A percentile compares a stretch with the other conserved stretches of the same genome.
Evolutionary conservation across 2,329 filamentous ascomycete species (phyloP).

Genomic region (Coccinonectria pachysandricola): DNA sequence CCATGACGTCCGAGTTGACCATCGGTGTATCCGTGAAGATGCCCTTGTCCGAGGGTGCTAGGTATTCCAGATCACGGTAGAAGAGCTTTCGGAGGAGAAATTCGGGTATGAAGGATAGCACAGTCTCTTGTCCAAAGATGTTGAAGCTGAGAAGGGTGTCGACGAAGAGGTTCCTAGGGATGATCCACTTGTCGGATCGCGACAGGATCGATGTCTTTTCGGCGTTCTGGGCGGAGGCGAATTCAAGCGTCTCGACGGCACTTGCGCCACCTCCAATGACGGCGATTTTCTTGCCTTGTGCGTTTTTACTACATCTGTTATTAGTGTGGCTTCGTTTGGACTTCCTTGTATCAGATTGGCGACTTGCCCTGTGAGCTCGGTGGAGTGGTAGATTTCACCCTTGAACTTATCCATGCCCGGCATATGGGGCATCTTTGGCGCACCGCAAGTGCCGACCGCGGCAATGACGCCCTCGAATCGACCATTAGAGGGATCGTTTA

Average conservation of each 20-base stretch:
- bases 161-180: constrained; percentile 67
- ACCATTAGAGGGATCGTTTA: constrained; percentile 62
- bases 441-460: constrained; percentile 71
- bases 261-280: constrained; percentile 73
- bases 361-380: constrained; percentile 52
- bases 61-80: constrained; percentile 68
- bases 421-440: constrained; percentile 62
- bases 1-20: constrained; percentile 75
- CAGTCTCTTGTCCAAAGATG: constrained; percentile 67
- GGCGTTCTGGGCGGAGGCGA: constrained; percentile 57
- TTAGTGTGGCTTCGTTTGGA: fast-evolving
- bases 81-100: constrained; percentile 65
- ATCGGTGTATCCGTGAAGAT: constrained; percentile 80
- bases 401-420: constrained; percentile 62
- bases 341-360: fast-evolving
- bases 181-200: constrained; percentile 78
- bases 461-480: constrained; percentile 70
- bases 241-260: constrained; percentile 75
- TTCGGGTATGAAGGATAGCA: constrained; percentile 70
- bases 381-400: constrained; percentile 66
- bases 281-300: constrained; percentile 63
- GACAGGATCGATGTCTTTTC: constrained; percentile 62
- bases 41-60: constrained; percentile 59
- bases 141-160: constrained; percentile 67
- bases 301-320: constrained; percentile 45